A percentile compares a stretch with the other conserved stretches of the same genome.
Conservation (phyloP, 2,329 filamentous ascomycete genomes). For the Phialophora chinensis region DNA sequence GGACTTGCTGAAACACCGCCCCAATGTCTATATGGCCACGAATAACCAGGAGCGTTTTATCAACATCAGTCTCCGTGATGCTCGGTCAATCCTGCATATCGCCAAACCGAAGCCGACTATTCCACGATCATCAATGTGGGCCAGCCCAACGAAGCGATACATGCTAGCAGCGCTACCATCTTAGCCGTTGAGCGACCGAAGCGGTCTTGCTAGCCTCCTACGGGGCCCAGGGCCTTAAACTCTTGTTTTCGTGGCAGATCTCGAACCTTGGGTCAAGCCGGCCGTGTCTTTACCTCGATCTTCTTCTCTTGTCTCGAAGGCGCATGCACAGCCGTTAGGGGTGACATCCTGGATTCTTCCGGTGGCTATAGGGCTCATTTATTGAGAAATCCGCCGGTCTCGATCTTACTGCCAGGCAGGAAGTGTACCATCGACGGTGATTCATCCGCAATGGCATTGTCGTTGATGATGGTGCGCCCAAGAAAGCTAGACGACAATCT, state of each 20-base stretch:
- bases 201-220: not conserved
- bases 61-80: not conserved
- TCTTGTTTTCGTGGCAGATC: not conserved
- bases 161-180: not conserved
- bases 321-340: not conserved
- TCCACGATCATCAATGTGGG: not conserved
- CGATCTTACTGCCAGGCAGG: too few relatives aligned
- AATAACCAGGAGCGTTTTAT: not conserved
- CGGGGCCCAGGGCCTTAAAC: not conserved
- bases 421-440: rapidly evolving
- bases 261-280: too few relatives aligned
- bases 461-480: too few relatives aligned
- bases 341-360: not conserved
- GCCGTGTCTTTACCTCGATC: not conserved
- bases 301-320: not conserved
- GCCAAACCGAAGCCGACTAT: not conserved
- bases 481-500: too few relatives aligned
- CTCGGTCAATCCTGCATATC: not conserved
- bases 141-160: not conserved
- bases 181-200: not conserved
- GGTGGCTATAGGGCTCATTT: too few relatives aligned
- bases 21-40: not conserved
- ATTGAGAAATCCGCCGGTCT: not conserved
- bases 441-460: too few relatives aligned
- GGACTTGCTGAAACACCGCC: not conserved